Percentiles rank a stretch among this genome's conserved stretches.
Conservation (phyloP, 768 basidiomycete species). For the Clathrus columnatus region DNA sequence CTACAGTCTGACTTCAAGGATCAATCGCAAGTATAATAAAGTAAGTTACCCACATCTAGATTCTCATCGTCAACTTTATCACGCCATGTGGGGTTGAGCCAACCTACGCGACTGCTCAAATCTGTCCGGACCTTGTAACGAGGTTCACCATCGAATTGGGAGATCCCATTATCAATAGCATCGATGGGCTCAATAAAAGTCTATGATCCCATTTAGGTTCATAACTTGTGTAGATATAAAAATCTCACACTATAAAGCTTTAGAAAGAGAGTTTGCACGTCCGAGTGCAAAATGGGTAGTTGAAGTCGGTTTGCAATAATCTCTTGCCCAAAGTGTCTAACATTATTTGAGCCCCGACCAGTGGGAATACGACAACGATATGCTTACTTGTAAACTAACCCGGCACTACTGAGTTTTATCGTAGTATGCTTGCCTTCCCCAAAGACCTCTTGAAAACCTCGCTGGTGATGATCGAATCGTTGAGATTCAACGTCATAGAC, state of each 20-base stretch:
- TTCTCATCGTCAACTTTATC: conserved; percentile 54
- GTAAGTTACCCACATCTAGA: conserved; percentile 54
- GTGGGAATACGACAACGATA: background rate
- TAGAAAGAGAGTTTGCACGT: conserved; percentile 70
- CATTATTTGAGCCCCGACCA: background rate
- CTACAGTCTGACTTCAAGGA: conserved; percentile 28
- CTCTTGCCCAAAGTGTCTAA: conserved; percentile 82
- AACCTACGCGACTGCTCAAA: conserved; percentile 72
- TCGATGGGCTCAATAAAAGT: conserved; percentile 94
- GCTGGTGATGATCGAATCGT: conserved; percentile 93
- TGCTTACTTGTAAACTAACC: conserved; percentile 88
- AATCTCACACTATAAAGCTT: conserved; percentile 72
- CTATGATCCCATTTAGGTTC: conserved; percentile 25
- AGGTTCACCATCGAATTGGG: conserved; percentile 61
- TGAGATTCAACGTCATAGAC: conserved; percentile 73
- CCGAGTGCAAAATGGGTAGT: conserved; percentile 44
- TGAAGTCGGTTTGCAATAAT: conserved; percentile 61
- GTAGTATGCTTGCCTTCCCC: conserved; percentile 71
- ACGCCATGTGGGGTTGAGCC: conserved; percentile 92
- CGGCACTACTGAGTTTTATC: conserved; percentile 80
- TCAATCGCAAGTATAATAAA: background rate
- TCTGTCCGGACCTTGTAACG: conserved; percentile 76
- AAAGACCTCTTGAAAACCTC: conserved; percentile 85
- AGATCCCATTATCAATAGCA: conserved; percentile 91
- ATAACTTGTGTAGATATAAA: conserved; percentile 2